Conservation (phyloP, 192 early-diverging fungal species). For the Coemansia sp. region DNA sequence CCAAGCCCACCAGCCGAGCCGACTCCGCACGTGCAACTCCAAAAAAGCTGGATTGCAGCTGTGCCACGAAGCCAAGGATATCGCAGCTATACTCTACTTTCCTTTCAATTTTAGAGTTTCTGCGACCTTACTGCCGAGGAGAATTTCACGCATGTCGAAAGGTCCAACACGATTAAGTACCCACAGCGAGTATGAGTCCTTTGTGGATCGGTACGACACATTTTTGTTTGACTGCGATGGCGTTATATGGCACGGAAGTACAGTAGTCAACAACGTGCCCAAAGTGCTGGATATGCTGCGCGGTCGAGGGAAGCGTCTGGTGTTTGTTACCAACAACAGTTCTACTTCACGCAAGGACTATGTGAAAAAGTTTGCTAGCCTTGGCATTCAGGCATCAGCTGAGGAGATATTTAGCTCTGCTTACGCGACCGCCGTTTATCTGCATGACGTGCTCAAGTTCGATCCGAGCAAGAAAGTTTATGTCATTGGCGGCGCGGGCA, state of each 20-base stretch:
- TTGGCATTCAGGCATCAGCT: slow-evolving; percentile 74
- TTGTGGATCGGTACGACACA: slow-evolving; percentile 85
- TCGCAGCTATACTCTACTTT: not conserved
- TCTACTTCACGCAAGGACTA: slow-evolving; percentile 82
- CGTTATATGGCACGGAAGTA: slow-evolving; percentile 88
- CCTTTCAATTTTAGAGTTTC: not conserved
- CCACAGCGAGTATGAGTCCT: slow-evolving; percentile 38
- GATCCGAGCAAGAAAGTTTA: slow-evolving; percentile 88
- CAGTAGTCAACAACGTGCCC: slow-evolving; percentile 64
- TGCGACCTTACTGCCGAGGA: not conserved
- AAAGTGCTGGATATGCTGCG: slow-evolving; percentile 76
- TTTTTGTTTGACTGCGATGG: slow-evolving; percentile 98
- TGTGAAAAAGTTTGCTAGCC: slow-evolving; percentile 74
- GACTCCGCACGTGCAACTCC: not conserved
- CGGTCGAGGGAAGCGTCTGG: slow-evolving; percentile 76
- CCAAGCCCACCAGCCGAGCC: not conserved
- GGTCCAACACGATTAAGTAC: slow-evolving; percentile 20
- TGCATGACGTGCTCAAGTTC: slow-evolving; percentile 78
- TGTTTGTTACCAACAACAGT: slow-evolving; percentile 98
- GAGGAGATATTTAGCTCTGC: slow-evolving; percentile 94
- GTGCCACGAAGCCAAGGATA: no score
- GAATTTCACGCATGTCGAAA: slow-evolving; percentile 7
- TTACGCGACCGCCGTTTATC: slow-evolving; percentile 89
- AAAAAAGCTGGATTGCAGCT: no score
- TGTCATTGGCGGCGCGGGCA: slow-evolving; percentile 86